A percentile compares a stretch with the other conserved stretches of the same genome.
Conservation (phyloP, 768 basidiomycete genomes). For the Amanita jacksonii region DNA sequence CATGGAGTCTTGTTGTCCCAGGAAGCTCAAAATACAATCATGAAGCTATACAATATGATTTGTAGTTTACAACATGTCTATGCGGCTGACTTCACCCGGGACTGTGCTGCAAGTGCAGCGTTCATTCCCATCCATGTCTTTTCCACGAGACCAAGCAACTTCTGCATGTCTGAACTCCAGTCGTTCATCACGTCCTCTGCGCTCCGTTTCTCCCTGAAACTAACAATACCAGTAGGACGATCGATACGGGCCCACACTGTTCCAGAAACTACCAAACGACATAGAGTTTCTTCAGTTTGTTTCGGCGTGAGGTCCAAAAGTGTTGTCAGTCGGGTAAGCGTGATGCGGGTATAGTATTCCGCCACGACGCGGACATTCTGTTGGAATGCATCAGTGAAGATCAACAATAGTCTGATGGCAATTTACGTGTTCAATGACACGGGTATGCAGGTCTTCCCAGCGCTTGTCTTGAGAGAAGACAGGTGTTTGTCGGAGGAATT, state of each 20-base stretch:
- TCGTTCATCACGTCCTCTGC: slow-evolving; percentile 96
- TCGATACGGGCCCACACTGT: slow-evolving; percentile 93
- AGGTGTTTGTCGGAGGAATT: slow-evolving; percentile 66
- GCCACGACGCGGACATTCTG: slow-evolving; percentile 96
- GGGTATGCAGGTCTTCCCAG: slow-evolving; percentile 93
- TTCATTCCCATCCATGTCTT: slow-evolving; percentile 99
- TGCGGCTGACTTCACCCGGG: slow-evolving; percentile 35
- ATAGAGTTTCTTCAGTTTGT: slow-evolving; percentile 83
- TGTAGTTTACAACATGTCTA: slow-evolving; percentile 15
- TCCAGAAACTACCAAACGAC: slow-evolving; percentile 83
- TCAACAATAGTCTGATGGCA: background rate
- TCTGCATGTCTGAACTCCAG: slow-evolving; percentile 96
- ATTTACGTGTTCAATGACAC: slow-evolving; percentile 94
- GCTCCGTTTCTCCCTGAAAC: slow-evolving; percentile 72
- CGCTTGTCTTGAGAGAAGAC: slow-evolving; percentile 74
- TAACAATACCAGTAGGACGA: slow-evolving; percentile 82
- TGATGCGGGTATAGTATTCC: slow-evolving; percentile 91
- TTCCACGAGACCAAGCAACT: slow-evolving; percentile 83
- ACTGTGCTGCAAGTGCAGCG: slow-evolving; percentile 78
- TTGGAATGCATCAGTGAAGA: background rate
- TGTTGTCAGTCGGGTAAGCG: slow-evolving; percentile 68
- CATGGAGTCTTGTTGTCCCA: no score
- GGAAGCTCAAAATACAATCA: no score
- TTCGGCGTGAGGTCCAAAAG: slow-evolving; percentile 78
- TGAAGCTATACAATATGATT: slow-evolving; percentile 17